Evolutionary conservation across 73 alveolate genomes (phyloP).

Genomic region (Paramecium sexaurelia): DNA sequence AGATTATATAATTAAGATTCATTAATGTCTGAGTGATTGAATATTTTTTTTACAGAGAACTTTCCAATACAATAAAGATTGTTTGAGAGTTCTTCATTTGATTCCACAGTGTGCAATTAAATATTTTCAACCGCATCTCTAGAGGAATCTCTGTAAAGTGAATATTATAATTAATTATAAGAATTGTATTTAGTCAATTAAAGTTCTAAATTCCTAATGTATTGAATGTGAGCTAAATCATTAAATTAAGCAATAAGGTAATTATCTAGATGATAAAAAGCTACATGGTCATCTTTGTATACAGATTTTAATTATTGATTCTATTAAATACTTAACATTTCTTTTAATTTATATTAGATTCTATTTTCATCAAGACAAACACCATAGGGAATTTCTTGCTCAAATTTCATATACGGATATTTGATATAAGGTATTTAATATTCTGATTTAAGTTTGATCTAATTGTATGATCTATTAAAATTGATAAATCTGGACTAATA

Average conservation of each 20-base stretch:
- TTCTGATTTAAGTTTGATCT: background rate
- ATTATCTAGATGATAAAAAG: background rate
- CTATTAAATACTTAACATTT: background rate
- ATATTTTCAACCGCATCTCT: constrained; percentile 1
- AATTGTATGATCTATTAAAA: background rate
- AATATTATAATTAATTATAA: background rate
- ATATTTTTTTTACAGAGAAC: background rate
- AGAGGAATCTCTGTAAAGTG: background rate
- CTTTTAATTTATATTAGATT: background rate
- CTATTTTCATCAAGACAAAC: constrained; percentile 44
- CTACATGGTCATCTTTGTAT: background rate
- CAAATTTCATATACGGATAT: background rate
- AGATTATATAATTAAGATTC: constrained; percentile 5
- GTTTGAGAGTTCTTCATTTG: background rate
- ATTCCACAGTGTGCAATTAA: background rate
- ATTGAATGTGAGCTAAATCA: constrained; percentile 1
- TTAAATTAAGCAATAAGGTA: constrained; percentile 7
- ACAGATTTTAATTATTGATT: background rate
- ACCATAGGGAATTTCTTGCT: constrained; percentile 11
- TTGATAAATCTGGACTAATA: background rate
- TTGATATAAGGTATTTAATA: background rate
- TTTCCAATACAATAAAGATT: background rate
- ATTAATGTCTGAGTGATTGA: background rate
- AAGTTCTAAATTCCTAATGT: background rate
- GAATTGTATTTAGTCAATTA: background rate